Evolutionary conservation across 2,329 filamentous ascomycete species (phyloP).

Genomic region (Apiospora arundinis): DNA sequence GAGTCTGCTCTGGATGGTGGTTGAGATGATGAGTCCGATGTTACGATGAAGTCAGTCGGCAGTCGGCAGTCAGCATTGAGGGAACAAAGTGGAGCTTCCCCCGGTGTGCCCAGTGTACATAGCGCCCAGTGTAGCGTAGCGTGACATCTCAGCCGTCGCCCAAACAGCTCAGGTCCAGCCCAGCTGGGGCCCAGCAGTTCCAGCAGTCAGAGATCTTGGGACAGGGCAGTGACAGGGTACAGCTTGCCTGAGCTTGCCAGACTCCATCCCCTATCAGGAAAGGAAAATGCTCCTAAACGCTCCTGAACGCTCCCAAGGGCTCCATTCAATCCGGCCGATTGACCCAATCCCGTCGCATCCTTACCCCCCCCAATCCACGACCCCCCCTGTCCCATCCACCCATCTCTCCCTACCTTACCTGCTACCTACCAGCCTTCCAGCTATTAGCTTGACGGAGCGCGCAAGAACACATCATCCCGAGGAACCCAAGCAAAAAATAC

Average conservation of each 20-base stretch:
- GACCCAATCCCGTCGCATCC: neutral
- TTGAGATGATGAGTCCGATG: too few species aligned
- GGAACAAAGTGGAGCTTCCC: neutral
- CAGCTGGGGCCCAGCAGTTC: neutral
- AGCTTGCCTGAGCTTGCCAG: too few species aligned
- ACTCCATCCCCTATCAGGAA: too few species aligned
- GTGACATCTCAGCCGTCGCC: neutral
- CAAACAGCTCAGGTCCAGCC: neutral
- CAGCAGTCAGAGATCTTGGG: slow-evolving; percentile 5
- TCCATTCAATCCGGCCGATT: slow-evolving; percentile 3
- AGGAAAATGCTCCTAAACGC: neutral
- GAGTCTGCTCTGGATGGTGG: too few species aligned
- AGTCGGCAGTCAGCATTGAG: neutral
- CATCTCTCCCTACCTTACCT: neutral
- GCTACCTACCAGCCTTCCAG: neutral
- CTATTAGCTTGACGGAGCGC: slow-evolving; percentile 17
- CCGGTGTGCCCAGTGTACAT: neutral
- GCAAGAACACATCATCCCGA: slow-evolving; percentile 19
- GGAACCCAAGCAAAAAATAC: neutral
- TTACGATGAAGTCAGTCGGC: neutral
- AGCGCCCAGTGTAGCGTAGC: slow-evolving; percentile 1
- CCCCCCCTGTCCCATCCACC: neutral
- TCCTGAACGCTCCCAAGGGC: neutral
- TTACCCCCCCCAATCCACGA: neutral
- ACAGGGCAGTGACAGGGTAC: neutral